Evolutionary conservation across 2,329 filamentous ascomycete species (phyloP), one percentile per base, ranked within the genome.

Genomic region (Xylaria hypoxylon): DNA sequence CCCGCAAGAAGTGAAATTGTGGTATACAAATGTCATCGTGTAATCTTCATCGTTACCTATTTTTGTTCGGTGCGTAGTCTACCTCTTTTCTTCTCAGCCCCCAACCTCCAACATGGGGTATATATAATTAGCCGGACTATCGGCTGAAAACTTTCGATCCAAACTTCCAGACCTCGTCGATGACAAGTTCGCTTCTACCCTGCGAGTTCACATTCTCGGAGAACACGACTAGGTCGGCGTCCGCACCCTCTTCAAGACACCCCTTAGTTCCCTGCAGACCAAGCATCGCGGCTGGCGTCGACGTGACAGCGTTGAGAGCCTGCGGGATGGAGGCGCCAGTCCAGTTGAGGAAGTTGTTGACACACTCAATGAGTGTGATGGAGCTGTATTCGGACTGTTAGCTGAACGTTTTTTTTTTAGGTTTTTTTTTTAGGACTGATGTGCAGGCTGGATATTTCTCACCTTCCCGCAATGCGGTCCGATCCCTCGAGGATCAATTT

Each of bases 141-240:
- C 67, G 70, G 44, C 59, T 72, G 70, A 79, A 81, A 2, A 90
- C 84, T 70, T 83, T 81, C 40, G 79, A 79, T 5, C 92, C 91
- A 81, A 93, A 93, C 79, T 94, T 94, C 91, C 91, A 94, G 22
- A 93, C 91, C 78, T 92, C 87, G 66, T 92, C 89, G n/a, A 94
- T 83, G 11, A 85, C 81, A 45, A 95, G 79, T 64, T 83, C 84
- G 68, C 79, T 82, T 44, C 83, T 84, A 47, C 79, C 79, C 44
- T 57, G 55, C 8, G 70, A 79, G 52, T 76, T 79, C 24, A 80
- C 77, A 15, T 82, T 80, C 64, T 91, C 85, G 4, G 87, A 87
- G 40, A 95, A 79, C 19, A 95, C 85, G 40, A 93, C 86, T 55
- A 95, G 76, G 77, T 91, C 89, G 6, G 89, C 89, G 77, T 92